Conservation (phyloP, 352 stramenopile genomes). For the Phytophthora ramorum region DNA sequence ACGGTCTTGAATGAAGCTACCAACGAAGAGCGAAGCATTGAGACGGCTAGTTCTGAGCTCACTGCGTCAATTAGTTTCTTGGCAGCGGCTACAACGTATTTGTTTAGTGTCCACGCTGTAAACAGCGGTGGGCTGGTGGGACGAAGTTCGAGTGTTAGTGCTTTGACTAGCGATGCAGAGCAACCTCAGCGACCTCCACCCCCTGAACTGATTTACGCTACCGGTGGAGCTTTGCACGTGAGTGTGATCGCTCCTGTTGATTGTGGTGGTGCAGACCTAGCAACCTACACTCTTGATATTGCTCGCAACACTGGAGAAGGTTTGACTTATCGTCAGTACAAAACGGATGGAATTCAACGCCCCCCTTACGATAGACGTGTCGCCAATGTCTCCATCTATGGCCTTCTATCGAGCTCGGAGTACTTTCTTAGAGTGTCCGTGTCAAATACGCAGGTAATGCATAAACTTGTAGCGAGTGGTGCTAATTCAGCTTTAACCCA, state of each 20-base stretch:
- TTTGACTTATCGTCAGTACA: slow-evolving; percentile 26
- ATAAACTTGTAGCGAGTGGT: not conserved
- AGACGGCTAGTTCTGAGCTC: slow-evolving; percentile 13
- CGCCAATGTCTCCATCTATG: slow-evolving; percentile 39
- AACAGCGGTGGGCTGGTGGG: slow-evolving; percentile 36
- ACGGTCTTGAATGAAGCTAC: slow-evolving; percentile 19
- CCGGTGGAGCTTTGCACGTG: slow-evolving; percentile 53
- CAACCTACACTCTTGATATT: slow-evolving; percentile 38
- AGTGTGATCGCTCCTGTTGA: slow-evolving; percentile 44
- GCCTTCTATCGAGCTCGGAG: slow-evolving; percentile 39
- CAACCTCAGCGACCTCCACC: slow-evolving; percentile 30
- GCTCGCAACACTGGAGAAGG: slow-evolving; percentile 27
- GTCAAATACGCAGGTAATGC: slow-evolving; percentile 23
- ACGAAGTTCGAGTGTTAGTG: not conserved
- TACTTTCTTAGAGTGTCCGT: slow-evolving; percentile 42
- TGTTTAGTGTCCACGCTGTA: slow-evolving; percentile 35
- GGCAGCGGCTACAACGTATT: slow-evolving; percentile 28
- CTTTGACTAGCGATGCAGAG: slow-evolving; percentile 18
- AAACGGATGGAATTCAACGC: slow-evolving; percentile 2
- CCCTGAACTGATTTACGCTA: slow-evolving; percentile 42
- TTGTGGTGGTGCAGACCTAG: slow-evolving; percentile 41
- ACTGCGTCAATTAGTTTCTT: slow-evolving; percentile 34
- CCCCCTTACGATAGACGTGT: slow-evolving; percentile 16
- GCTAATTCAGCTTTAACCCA: slow-evolving; percentile 3
- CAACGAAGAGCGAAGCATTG: slow-evolving; percentile 4